phyloP scores from a whole-genome alignment of 768 basidiomycete genomes.

The Cubamyces sp. region DNA sequence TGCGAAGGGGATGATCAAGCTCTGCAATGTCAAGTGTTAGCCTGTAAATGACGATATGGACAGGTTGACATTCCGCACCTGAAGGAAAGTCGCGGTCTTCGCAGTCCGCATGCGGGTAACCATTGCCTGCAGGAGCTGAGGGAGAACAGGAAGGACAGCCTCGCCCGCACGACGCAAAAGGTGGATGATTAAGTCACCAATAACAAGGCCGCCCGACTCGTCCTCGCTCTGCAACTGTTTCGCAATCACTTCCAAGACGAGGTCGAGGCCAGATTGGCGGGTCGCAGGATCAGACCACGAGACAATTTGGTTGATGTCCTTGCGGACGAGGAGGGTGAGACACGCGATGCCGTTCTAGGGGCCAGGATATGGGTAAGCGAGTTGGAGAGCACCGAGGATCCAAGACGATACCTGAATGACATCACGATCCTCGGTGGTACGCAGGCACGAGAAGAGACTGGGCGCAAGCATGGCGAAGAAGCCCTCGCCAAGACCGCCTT shows the following conservation, averaged over 20 bases:
- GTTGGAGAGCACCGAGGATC: not conserved
- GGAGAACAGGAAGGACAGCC: conserved; percentile 80
- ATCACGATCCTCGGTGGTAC: conserved; percentile 82
- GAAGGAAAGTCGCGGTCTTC: conserved; percentile 89
- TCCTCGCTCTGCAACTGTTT: conserved; percentile 77
- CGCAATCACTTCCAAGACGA: conserved; percentile 76
- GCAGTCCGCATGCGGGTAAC: conserved; percentile 79
- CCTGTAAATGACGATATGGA: not conserved
- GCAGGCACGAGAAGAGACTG: conserved; percentile 70
- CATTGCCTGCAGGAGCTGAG: conserved; percentile 86
- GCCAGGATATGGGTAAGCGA: not conserved
- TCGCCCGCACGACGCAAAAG: conserved; percentile 83
- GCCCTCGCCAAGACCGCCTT: conserved; percentile 73
- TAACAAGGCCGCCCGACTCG: conserved; percentile 90
- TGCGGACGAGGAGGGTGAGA: conserved; percentile 83
- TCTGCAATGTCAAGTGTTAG: conserved; percentile 46
- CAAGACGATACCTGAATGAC: conserved; percentile 65
- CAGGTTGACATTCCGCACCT: conserved; percentile 51
- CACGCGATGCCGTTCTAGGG: conserved; percentile 78
- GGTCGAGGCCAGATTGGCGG: conserved; percentile 76
- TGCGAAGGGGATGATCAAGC: conserved; percentile 89
- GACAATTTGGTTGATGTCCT: conserved; percentile 82
- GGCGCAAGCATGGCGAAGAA: conserved; percentile 80
- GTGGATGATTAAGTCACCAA: conserved; percentile 95
- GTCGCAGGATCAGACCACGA: conserved; percentile 65